Base-by-base conservation (phyloP, 148 eudicot genomes). In the Rhododendron ovatum region DNA sequence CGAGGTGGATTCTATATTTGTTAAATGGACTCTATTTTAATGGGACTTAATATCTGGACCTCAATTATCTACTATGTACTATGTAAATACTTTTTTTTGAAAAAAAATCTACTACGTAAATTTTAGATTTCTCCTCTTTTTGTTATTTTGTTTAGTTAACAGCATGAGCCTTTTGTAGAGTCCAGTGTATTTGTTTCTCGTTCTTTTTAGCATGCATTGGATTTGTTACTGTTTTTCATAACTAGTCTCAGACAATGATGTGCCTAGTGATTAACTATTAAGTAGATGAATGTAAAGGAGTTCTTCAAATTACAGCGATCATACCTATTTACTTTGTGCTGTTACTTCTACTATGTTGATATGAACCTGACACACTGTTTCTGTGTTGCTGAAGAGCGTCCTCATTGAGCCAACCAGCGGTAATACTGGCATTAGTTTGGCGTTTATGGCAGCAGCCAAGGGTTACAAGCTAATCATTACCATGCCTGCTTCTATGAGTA, bases 381-480 rank as follows among this genome's bases (percentile, higher is more conserved):
- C 26, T 53, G 43, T 84, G 50, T 78, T 75, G 30, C 55, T 88
- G 90, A 84, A 97, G 99, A 93, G 90, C 35, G 90, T 91, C 74
- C 98, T 97, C 5, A 88, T 97, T 83, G 99, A 97, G 89, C 84
- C 87, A 39, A 94, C 98, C 8, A 91, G 96, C 82, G 99, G 99
- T 67, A 95, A 95, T 85, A 95, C 99, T 24, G 99, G 98, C 10
- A 95, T 97, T 83, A 98, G 94, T 33, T 90, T 97, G 89, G 99
- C 98, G 53, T 93, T 91, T 89, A 73, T 94, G 86, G 99, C 99
- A 43, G 99, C 98, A 53, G 92, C 89, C n/a, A 95, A 91, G 89
- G 98, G 98, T 51, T 97, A 97, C 89, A 95, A 91, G 92, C 94
- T 97, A 55, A 93, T 94, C 28, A 89, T 90, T n/a, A 89, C 92